Evolutionary conservation across 345 rosid species (phyloP), one percentile per base, ranked within the genome.

Genomic region (Euphorbia pulcherrima): DNA sequence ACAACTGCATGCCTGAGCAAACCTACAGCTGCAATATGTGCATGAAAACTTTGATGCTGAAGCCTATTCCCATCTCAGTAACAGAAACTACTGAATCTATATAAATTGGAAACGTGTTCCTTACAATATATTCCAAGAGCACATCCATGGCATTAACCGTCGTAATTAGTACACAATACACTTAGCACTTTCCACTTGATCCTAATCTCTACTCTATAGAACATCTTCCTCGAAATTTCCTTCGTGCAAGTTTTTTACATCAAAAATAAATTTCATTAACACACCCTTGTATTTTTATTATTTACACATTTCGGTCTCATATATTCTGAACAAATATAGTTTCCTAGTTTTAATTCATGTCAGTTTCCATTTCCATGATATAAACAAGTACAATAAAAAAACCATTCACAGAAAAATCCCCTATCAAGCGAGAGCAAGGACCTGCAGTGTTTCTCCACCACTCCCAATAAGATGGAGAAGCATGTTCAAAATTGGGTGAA

Each of bases 401-500:
- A 60, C 20, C 8, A 41, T 35, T 21, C 28, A 51, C 8, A 50
- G 28, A 28, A 59, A 24, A 63, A 21, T 44, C n/a, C 58, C 18
- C 55, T 47, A 56, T n/a, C 44, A 51, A 67, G 75, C 60, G 55
- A 68, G 33, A 68, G 51, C 35, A 26, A 57, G 67, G 80, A 94
- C 97, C 99, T 94, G 99, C 64, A 94, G 91, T 53, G 99, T 91
- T 84, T 94, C 99, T 81, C 99, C 99, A 76, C 99, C 99, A 83
- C 89, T 94, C 68, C 99, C 95, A 62, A 94, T 94, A 65, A 94
- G 97, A 88, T 91, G 94, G 68, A 94, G 95, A 76, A 94, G 96
- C 99, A 94, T 89, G 77, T 91, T 94, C 67, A 94, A 80, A 77
- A 91, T 80, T 52, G 97, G 97, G 77, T 94, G 95, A 72, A 94